Conservation (phyloP, 2,329 filamentous ascomycete genomes). For the Fusarium cyanostomum region DNA sequence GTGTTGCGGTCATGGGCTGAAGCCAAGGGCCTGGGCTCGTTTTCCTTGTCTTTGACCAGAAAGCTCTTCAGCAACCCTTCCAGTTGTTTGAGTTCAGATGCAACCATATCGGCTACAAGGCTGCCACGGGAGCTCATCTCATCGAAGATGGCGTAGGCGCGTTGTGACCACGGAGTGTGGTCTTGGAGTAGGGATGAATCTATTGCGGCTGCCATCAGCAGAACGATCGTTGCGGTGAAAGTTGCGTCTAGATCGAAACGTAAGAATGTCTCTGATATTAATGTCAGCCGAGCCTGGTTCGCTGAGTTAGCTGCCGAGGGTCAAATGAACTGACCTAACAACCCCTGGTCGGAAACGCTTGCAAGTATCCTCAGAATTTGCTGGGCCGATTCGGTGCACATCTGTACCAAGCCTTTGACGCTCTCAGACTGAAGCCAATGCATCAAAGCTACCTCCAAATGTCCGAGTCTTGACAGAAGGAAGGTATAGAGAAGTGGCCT, state of each 20-base stretch:
- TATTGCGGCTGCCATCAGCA: slow-evolving; percentile 52
- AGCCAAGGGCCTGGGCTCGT: neutral
- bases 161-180: slow-evolving; percentile 50
- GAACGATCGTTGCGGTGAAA: slow-evolving; percentile 49
- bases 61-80: slow-evolving; percentile 15
- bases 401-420: slow-evolving; percentile 18
- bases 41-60: neutral
- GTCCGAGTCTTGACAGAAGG: slow-evolving; percentile 30
- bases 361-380: slow-evolving; percentile 24
- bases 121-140: slow-evolving; percentile 58
- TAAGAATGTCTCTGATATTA: slow-evolving; percentile 20
- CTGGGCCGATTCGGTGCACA: slow-evolving; percentile 26
- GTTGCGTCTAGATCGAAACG: slow-evolving; percentile 25
- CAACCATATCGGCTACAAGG: slow-evolving; percentile 53
- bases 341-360: slow-evolving; percentile 27
- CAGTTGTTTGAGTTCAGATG: slow-evolving; percentile 20
- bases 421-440: slow-evolving; percentile 36
- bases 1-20: neutral
- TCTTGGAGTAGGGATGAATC: slow-evolving; percentile 48
- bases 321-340: slow-evolving; percentile 9
- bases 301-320: no score
- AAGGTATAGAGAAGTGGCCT: slow-evolving; percentile 34
- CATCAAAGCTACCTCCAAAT: slow-evolving; percentile 31
- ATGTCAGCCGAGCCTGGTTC: neutral
- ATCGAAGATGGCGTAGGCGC: slow-evolving; percentile 55